Evolutionary conservation across 192 early-diverging fungal genomes (phyloP).

Genomic region (Backusella tuberculispora): DNA sequence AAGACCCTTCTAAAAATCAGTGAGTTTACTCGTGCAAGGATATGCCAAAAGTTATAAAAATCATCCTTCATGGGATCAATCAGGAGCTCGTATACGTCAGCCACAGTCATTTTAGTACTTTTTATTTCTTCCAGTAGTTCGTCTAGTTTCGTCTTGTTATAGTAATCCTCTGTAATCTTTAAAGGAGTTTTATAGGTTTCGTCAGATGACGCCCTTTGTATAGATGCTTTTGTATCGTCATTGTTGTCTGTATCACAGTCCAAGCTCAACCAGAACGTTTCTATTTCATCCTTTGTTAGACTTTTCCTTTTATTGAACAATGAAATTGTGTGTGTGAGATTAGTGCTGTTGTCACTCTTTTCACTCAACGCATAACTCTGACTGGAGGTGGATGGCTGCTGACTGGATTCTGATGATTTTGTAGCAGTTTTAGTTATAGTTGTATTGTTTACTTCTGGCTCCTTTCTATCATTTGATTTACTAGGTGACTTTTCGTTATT

Average conservation of each 20-base stretch:
- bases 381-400: background rate
- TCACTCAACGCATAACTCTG: background rate
- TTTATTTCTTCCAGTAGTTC: background rate
- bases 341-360: slow-evolving; percentile 4
- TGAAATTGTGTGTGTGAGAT: background rate
- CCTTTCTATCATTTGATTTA: background rate
- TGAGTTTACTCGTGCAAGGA: slow-evolving; percentile 64
- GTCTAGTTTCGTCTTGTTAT: background rate
- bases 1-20: slow-evolving; percentile 71
- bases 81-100: slow-evolving; percentile 30
- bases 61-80: slow-evolving; percentile 68
- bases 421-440: background rate
- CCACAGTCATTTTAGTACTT: background rate
- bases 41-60: slow-evolving; percentile 65
- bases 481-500: background rate
- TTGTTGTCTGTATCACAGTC: slow-evolving; percentile 30
- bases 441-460: background rate
- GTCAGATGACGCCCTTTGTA: background rate
- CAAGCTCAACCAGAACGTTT: slow-evolving; percentile 16
- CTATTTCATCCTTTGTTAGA: slow-evolving; percentile 16
- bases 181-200: background rate
- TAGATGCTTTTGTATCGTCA: slow-evolving; percentile 22
- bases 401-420: background rate
- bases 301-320: slow-evolving; percentile 21
- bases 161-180: background rate